A percentile compares a stretch with the other conserved stretches of the same genome.
Conservation (phyloP, 1,284 basidiomycete genomes). For the Macrocystidia cucumis region DNA sequence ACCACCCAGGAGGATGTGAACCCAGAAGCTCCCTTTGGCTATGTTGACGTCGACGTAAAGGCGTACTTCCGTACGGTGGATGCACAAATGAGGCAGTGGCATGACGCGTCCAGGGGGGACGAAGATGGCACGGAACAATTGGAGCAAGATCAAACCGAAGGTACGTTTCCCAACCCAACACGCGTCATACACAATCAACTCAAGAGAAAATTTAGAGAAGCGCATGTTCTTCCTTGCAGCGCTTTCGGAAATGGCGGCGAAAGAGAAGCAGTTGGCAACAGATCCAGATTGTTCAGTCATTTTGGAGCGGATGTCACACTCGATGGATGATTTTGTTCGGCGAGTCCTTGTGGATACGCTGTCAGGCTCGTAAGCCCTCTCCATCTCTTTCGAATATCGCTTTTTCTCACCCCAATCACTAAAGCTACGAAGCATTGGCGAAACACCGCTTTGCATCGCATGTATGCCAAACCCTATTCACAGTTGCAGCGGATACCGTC, state of each 20-base stretch:
- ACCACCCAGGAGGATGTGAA: slow-evolving; percentile 31
- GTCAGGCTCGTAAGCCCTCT: slow-evolving; percentile 68
- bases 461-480: slow-evolving; percentile 85
- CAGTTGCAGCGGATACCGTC: slow-evolving; percentile 66
- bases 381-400: neutral
- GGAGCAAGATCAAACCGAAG: slow-evolving; percentile 67
- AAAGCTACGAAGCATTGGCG: slow-evolving; percentile 60
- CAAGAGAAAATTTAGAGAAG: slow-evolving; percentile 44
- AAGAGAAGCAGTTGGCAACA: slow-evolving; percentile 84
- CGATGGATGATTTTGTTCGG: slow-evolving; percentile 90
- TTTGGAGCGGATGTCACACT: slow-evolving; percentile 81
- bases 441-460: slow-evolving; percentile 88
- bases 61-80: slow-evolving; percentile 88
- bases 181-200: neutral
- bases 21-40: slow-evolving; percentile 79
- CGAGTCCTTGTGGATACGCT: slow-evolving; percentile 84
- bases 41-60: slow-evolving; percentile 82
- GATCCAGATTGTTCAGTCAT: slow-evolving; percentile 89
- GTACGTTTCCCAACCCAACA: slow-evolving; percentile 31
- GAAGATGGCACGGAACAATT: slow-evolving; percentile 19
- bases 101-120: slow-evolving; percentile 36
- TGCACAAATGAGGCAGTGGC: slow-evolving; percentile 81
- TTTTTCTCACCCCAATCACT: slow-evolving; percentile 6
- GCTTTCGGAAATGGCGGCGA: slow-evolving; percentile 74
- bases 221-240: slow-evolving; percentile 81